phyloP scores from a whole-genome alignment of 768 basidiomycete genomes.

The Mycena pura region DNA sequence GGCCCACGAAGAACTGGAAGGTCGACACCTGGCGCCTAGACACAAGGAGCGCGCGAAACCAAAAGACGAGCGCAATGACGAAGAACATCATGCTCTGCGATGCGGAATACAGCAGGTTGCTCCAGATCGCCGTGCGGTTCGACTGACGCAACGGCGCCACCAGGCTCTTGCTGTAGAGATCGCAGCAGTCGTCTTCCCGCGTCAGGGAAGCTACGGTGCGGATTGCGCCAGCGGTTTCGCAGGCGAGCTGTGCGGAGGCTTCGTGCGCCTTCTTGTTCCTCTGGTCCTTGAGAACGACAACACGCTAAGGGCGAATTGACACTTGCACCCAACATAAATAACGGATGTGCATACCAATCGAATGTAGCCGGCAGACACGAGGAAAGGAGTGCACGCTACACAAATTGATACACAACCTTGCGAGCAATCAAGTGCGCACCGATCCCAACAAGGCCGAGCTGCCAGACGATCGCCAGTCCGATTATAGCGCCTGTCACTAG shows the following conservation, averaged over 20 bases:
- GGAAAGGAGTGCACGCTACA: neutral
- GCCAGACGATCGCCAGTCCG: neutral
- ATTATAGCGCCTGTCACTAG: neutral
- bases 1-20: constrained; percentile 77
- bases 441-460: neutral
- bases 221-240: constrained; percentile 89
- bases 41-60: constrained; percentile 53
- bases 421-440: neutral
- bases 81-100: neutral
- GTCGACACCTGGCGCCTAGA: constrained; percentile 55
- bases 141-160: neutral
- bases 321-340: neutral
- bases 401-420: neutral
- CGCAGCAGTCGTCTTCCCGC: constrained; percentile 78
- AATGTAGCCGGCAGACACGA: neutral
- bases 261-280: constrained; percentile 80
- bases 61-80: neutral
- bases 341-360: neutral
- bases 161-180: constrained; percentile 66
- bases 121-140: neutral
- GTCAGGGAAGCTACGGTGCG: constrained; percentile 89
- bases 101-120: neutral
- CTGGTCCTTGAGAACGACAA: constrained; percentile 64
- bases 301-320: neutral
- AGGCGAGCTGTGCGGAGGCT: constrained; percentile 85